Evolutionary conservation across 495 filamentous ascomycete species (phyloP).

Genomic region (Chaetomium cochliodes): DNA sequence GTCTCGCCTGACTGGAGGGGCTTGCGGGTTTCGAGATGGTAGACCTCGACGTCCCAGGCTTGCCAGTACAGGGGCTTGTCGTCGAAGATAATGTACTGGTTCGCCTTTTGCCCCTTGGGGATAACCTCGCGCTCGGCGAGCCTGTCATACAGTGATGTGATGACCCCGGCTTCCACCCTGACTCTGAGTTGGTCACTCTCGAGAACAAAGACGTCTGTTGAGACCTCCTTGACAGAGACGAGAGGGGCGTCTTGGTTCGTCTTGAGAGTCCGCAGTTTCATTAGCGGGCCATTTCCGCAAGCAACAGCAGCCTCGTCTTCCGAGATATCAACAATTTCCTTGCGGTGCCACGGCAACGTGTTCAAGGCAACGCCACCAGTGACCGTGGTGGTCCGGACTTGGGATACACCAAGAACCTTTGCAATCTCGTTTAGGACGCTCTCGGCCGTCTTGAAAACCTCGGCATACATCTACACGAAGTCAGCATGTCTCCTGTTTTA

Average conservation of each 20-base stretch:
- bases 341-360: constrained; percentile 79
- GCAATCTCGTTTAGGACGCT: constrained; percentile 68
- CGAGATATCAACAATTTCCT: constrained; percentile 66
- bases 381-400: constrained; percentile 36
- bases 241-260: constrained; percentile 41
- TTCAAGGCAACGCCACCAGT: constrained; percentile 62
- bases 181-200: constrained; percentile 72
- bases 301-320: constrained; percentile 46
- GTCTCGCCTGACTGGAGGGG: constrained; percentile 65
- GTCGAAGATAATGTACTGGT: constrained; percentile 92
- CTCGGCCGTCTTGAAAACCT: constrained; percentile 75
- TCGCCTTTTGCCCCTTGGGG: constrained; percentile 74
- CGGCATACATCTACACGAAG: constrained; percentile 61
- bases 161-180: constrained; percentile 67
- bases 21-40: constrained; percentile 82
- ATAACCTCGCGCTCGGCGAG: constrained; percentile 71
- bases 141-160: constrained; percentile 80
- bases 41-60: constrained; percentile 98
- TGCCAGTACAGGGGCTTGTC: constrained; percentile 99
- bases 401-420: constrained; percentile 60
- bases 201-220: constrained; percentile 70
- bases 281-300: constrained; percentile 47
- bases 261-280: constrained; percentile 52
- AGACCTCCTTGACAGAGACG: constrained; percentile 64
- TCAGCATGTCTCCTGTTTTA: constrained; percentile 6